Base-by-base conservation (phyloP, 2,329 filamentous ascomycete species). In the Colletotrichum coccodes region DNA sequence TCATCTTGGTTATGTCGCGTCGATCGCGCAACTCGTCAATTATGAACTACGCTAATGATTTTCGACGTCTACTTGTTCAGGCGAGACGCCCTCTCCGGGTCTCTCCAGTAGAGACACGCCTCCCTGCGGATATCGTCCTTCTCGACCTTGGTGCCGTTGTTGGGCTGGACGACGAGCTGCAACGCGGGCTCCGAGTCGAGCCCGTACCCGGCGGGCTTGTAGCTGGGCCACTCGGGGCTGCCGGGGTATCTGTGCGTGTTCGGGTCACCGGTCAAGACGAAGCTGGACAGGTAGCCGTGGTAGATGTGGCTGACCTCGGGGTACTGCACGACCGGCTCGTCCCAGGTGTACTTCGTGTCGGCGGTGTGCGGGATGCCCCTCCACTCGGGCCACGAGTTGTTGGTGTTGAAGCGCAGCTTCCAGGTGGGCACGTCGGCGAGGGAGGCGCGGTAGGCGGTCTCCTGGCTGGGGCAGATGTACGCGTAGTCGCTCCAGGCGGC, bases 401-500 rank as follows among this genome's bases (percentile, higher is more conserved):
- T 80, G 90, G 77, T 96, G 93, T 81, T 76, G 38, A 79, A 94
- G 92, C 0, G 92, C 95, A 26, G 93, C 94, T 1, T 96, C 78
- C 60, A 95, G 79, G 0, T 93, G 90, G 0, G 89, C 91, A 18
- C 90, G 90, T 75, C 91, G 88, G 81, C 91, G 78, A 79, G 94
- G 88, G 87, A 4, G 88, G 89, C 0, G 90, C 79, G 73, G 90
- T 80, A 76, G 1, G 82, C 80, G 0, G 82, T 84, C 65, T 84
- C 82, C n/a, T 84, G 81, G 0, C 78, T 79, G 0, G 83, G 78
- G 23, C 82, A 84, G 18, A 82, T 80, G 65, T 84, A 84, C 34
- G 79, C 81, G 57, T 81, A 84, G 71, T 85, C 83, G 16, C 79
- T 79, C 78, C 79, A 81, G 0, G 84, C 81, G 1, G 82, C 82